A percentile compares a stretch with the other conserved stretches of the same genome.
Evolutionary conservation across 345 rosid genomes (phyloP).

Genomic region (Cochlearia excelsa): DNA sequence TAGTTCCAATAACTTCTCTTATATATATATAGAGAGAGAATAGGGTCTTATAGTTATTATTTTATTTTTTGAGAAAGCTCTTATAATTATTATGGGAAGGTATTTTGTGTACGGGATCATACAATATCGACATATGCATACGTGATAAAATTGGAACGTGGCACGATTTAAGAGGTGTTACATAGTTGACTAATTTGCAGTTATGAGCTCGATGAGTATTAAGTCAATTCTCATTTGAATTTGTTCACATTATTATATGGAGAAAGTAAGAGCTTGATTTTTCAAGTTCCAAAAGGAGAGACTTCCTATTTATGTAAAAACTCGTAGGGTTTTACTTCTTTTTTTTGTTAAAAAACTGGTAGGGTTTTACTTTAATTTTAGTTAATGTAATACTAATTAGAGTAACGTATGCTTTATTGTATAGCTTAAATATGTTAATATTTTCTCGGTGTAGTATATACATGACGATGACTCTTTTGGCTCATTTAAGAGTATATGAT

Average conservation of each 20-base stretch:
- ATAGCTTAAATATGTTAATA: slow-evolving; percentile 7
- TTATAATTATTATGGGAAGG: slow-evolving; percentile 19
- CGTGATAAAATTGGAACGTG: slow-evolving; percentile 31
- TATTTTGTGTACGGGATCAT: slow-evolving; percentile 27
- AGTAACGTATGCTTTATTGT: slow-evolving; percentile 5
- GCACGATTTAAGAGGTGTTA: slow-evolving; percentile 25
- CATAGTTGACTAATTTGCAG: slow-evolving; percentile 30
- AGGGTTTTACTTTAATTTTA: too few species aligned
- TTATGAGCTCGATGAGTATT: slow-evolving; percentile 25
- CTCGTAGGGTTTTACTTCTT: neutral
- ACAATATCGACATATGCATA: slow-evolving; percentile 3
- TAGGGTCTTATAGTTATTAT: too few species aligned
- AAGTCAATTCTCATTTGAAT: slow-evolving; percentile 34
- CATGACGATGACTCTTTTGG: too few species aligned
- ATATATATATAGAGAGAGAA: too few species aligned
- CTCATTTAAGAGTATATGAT: too few species aligned
- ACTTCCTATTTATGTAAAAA: neutral
- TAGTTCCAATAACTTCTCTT: too few species aligned
- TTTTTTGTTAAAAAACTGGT: too few species aligned
- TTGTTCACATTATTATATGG: slow-evolving; percentile 31
- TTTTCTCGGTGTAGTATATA: neutral
- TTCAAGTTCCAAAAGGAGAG: neutral
- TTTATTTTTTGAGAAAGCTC: too few species aligned
- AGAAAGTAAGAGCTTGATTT: slow-evolving; percentile 12
- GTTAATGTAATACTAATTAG: neutral